Percentiles rank a stretch among this genome's conserved stretches.
phyloP scores from a whole-genome alignment of 2,329 filamentous ascomycete species.

The Westerdykella aurantiaca region DNA sequence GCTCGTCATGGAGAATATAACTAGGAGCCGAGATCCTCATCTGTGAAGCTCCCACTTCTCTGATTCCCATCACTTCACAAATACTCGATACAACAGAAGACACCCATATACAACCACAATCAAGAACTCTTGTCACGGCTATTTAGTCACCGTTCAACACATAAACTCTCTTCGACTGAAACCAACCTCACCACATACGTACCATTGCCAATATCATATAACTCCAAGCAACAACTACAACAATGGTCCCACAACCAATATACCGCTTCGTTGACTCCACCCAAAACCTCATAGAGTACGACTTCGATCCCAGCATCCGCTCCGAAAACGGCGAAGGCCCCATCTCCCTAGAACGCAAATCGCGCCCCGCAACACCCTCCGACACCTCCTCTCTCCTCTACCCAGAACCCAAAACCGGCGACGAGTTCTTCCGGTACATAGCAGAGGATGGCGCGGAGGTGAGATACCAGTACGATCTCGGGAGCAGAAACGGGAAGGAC shows the following conservation, averaged over 20 bases:
- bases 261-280: neutral
- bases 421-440: conserved; percentile 1
- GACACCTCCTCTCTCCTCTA: neutral
- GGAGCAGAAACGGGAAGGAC: conserved; percentile 5
- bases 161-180: too few species aligned
- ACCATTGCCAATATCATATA: too few species aligned
- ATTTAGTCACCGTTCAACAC: too few species aligned
- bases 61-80: too few species aligned
- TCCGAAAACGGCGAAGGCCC: neutral
- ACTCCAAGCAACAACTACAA: neutral
- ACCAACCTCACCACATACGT: too few species aligned
- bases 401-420: conserved; percentile 2
- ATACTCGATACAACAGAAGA: too few species aligned
- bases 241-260: neutral
- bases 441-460: conserved; percentile 4
- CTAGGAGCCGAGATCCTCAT: too few species aligned
- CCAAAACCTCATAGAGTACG: neutral
- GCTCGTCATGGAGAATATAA: too few species aligned
- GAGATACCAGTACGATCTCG: conserved; percentile 3
- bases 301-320: neutral
- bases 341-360: neutral
- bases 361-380: neutral
- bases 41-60: too few species aligned
- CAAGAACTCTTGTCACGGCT: too few species aligned
- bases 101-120: too few species aligned